Evolutionary conservation across 805 yeast species (phyloP).

Genomic region (Helenozyma baotianmanensis): DNA sequence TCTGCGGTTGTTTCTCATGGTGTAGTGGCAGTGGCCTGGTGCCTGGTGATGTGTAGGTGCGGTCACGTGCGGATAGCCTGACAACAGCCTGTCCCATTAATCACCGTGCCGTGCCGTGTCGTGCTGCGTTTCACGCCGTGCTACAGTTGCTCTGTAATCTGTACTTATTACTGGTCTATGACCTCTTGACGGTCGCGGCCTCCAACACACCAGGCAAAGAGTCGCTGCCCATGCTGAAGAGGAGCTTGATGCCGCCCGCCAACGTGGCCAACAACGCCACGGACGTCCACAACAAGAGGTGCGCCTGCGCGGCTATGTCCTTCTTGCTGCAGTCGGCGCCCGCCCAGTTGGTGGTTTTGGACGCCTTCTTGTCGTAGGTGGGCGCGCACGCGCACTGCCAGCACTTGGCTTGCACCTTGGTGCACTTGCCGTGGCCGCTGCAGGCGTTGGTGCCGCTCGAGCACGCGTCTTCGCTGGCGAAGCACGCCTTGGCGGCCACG

Average conservation of each 20-base stretch:
- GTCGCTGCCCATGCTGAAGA: constrained; percentile 52
- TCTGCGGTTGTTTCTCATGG: constrained; percentile 7
- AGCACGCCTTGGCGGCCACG: constrained; percentile 26
- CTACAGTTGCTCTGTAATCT: too few relatives aligned
- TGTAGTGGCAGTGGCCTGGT: not conserved
- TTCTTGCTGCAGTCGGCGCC: constrained; percentile 61
- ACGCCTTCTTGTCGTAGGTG: constrained; percentile 35
- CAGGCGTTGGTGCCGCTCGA: constrained; percentile 44
- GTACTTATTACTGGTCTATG: too few relatives aligned
- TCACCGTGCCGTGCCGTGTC: too few relatives aligned
- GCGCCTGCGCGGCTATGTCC: constrained; percentile 62
- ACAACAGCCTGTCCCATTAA: too few relatives aligned
- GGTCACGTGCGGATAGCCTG: too few relatives aligned
- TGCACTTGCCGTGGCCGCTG: constrained; percentile 51
- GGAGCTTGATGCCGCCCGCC: constrained; percentile 49
- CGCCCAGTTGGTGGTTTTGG: constrained; percentile 50
- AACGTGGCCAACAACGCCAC: constrained; percentile 44
- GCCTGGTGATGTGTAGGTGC: too few relatives aligned
- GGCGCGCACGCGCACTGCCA: constrained; percentile 52
- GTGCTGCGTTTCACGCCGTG: too few relatives aligned
- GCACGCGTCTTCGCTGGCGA: constrained; percentile 44
- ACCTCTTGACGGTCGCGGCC: constrained; percentile 43
- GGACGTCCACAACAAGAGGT: constrained; percentile 65
- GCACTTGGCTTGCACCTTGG: constrained; percentile 32
- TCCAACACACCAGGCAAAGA: constrained; percentile 66